Percentiles rank a stretch among this genome's conserved stretches.
These are phyloP conservation scores for Apiotrichum gracile DNA, from an alignment of 1,284 basidiomycete genomes.

Conservation along the genomic window DNA sequence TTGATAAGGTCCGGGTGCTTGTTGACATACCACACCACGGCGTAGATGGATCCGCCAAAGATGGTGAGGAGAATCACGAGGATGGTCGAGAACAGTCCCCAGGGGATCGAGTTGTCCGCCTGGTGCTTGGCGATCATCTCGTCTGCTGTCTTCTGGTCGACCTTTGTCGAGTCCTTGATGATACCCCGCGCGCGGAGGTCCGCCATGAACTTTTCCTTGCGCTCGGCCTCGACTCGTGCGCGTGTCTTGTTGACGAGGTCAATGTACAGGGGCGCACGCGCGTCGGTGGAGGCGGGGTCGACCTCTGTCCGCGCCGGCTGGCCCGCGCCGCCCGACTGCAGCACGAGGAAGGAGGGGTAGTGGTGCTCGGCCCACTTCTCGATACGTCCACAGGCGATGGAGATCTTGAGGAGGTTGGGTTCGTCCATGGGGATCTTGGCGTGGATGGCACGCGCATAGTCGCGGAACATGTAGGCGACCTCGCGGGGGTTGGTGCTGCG, in stretches of 20 bases:
- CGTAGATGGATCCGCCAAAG: not conserved
- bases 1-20: not conserved
- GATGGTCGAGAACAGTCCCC: not conserved
- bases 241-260: slow-evolving; percentile 27
- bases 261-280: slow-evolving; percentile 48
- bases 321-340: slow-evolving; percentile 44
- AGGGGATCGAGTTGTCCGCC: slow-evolving; percentile 4
- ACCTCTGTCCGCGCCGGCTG: slow-evolving; percentile 40
- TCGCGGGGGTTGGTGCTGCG: slow-evolving; percentile 84
- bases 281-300: slow-evolving; percentile 53
- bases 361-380: slow-evolving; percentile 86
- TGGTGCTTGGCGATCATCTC: not conserved
- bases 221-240: slow-evolving; percentile 21
- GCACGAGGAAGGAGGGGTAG: slow-evolving; percentile 73
- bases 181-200: slow-evolving; percentile 18
- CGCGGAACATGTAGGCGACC: slow-evolving; percentile 81
- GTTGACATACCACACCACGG: not conserved
- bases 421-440: slow-evolving; percentile 70
- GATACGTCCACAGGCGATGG: slow-evolving; percentile 77
- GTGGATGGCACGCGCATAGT: slow-evolving; percentile 78
- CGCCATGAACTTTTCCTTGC: slow-evolving; percentile 31
- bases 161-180: slow-evolving; percentile 5
- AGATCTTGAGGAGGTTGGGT: slow-evolving; percentile 77
- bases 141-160: not conserved
- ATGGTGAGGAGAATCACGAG: not conserved